A percentile compares a stretch with the other conserved stretches of the same genome.
These are phyloP conservation scores for Jimgerdemannia flammicorona DNA, from an alignment of 192 early-diverging fungal species.

Conservation along the genomic window DNA sequence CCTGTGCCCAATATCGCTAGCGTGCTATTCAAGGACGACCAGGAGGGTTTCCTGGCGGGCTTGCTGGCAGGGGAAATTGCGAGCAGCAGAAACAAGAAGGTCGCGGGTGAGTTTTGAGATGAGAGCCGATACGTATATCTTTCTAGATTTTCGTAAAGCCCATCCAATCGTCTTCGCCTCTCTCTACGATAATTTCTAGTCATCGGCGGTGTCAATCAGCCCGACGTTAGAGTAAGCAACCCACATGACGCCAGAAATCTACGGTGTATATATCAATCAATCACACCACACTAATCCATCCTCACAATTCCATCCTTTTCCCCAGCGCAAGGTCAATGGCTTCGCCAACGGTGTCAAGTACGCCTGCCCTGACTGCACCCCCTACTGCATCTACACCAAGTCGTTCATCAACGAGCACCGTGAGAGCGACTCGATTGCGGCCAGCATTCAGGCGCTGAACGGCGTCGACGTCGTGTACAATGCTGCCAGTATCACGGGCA, in stretches of 20 bases:
- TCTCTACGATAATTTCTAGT: constrained; percentile 2
- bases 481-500: constrained; percentile 31
- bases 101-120: constrained; percentile 19
- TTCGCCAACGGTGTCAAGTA: constrained; percentile 32
- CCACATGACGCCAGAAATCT: too few relatives aligned
- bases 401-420: constrained; percentile 21
- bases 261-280: too few relatives aligned
- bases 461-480: constrained; percentile 32
- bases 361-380: constrained; percentile 22
- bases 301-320: not conserved
- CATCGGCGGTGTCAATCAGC: constrained; percentile 34
- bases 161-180: too few relatives aligned
- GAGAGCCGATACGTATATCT: not conserved
- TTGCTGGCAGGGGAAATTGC: constrained; percentile 31
- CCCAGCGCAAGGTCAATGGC: constrained; percentile 30
- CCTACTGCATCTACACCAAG: constrained; percentile 28
- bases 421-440: constrained; percentile 1
- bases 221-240: constrained; percentile 8
- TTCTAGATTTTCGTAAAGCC: not conserved
- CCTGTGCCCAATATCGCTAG: constrained; percentile 34
- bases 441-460: constrained; percentile 1
- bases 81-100: constrained; percentile 24
- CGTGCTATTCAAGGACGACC: constrained; percentile 33
- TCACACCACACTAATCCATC: too few relatives aligned
- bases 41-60: constrained; percentile 33